These are phyloP conservation scores for Zoysia pacifica DNA, from an alignment of 176 grass and related monocot genomes.

Conservation along the genomic window DNA sequence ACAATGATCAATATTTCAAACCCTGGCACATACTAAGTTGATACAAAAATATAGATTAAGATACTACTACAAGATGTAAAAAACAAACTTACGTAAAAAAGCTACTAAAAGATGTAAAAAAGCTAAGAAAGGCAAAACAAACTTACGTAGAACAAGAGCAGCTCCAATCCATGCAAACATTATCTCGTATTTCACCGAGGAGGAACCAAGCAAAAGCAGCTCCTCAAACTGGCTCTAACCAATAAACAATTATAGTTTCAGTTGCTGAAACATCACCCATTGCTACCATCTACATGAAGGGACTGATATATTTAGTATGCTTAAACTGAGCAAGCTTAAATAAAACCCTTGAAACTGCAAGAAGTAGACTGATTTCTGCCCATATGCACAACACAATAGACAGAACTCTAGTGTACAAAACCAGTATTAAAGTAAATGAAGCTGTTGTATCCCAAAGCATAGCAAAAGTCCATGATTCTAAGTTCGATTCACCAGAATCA, in stretches of 20 bases:
- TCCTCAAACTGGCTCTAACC: slow-evolving; percentile 89
- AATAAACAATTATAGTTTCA: slow-evolving; percentile 74
- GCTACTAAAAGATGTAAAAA: not conserved
- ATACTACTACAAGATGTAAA: not conserved
- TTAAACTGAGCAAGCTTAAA: slow-evolving; percentile 22
- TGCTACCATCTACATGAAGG: slow-evolving; percentile 65
- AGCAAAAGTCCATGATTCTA: slow-evolving; percentile 53
- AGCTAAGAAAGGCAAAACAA: not conserved
- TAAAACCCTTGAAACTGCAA: not conserved
- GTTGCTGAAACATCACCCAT: slow-evolving; percentile 85
- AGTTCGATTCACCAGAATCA: slow-evolving; percentile 45
- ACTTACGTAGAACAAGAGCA: slow-evolving; percentile 82
- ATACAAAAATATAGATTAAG: slow-evolving; percentile 3
- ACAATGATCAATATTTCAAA: not conserved
- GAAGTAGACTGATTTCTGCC: slow-evolving; percentile 65
- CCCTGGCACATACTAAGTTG: not conserved
- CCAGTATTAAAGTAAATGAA: slow-evolving; percentile 95
- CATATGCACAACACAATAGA: slow-evolving; percentile 89
- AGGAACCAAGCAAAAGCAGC: slow-evolving; percentile 88
- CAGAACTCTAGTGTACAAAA: slow-evolving; percentile 77
- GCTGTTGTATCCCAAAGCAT: slow-evolving; percentile 57
- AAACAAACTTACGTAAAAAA: too few species aligned
- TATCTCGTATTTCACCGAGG: slow-evolving; percentile 90
- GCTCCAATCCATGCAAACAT: slow-evolving; percentile 78
- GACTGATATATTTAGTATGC: not conserved